These are phyloP conservation scores for Candida silvatica DNA, from an alignment of 805 yeast genomes.

Conservation along the genomic window DNA sequence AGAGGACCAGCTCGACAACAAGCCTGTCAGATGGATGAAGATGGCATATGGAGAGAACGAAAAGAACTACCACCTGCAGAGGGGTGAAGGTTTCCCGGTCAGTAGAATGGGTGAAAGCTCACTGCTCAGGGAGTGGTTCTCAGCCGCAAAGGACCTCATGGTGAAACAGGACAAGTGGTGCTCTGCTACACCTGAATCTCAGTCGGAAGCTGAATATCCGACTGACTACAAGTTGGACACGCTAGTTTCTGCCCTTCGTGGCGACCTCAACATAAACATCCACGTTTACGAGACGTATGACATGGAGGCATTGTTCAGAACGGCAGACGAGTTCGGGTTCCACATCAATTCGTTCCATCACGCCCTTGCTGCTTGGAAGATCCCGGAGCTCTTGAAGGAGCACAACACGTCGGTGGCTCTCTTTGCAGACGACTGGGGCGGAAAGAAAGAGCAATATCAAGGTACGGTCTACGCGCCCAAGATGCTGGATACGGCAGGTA, in stretches of 20 bases:
- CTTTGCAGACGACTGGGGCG: constrained; percentile 4
- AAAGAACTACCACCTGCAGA: constrained; percentile 2
- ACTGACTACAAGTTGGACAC: not conserved
- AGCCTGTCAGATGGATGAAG: constrained; percentile 3
- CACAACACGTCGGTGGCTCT: constrained; percentile 1
- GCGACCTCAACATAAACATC: constrained; percentile 1
- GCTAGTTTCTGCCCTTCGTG: constrained; percentile 1
- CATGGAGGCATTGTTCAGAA: constrained; percentile 2
- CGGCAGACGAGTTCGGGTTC: constrained; percentile 2
- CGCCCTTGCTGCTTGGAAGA: constrained; percentile 1
- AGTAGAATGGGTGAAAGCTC: constrained; percentile 3
- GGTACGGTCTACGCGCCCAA: constrained; percentile 1
- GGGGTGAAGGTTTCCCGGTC: constrained; percentile 2
- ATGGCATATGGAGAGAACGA: constrained; percentile 3
- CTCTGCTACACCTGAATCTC: not conserved
- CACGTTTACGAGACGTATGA: constrained; percentile 2
- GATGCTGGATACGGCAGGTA: not conserved
- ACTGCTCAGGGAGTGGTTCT: not conserved
- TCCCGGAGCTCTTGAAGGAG: constrained; percentile 1
- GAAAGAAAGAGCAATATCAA: constrained; percentile 2
- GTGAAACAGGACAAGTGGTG: constrained; percentile 2
- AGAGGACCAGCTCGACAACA: not conserved
- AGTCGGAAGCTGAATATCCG: not conserved
- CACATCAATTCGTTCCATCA: constrained; percentile 2
- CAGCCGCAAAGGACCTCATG: not conserved